phyloP scores from a whole-genome alignment of 768 basidiomycete genomes.

The Boletus rubroflammeus region DNA sequence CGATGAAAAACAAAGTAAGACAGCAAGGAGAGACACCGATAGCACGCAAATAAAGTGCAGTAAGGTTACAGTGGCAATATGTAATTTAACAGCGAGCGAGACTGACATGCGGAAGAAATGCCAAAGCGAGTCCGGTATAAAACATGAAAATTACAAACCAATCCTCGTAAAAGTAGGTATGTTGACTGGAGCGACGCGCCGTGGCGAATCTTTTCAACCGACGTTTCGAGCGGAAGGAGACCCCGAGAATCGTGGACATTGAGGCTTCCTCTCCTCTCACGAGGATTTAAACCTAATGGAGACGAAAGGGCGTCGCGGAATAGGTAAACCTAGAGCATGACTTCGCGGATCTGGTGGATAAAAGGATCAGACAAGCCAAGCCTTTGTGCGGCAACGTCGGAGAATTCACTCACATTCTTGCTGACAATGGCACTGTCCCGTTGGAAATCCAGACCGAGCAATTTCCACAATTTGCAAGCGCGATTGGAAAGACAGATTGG shows the following conservation, averaged over 20 bases:
- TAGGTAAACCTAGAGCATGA: constrained; percentile 38
- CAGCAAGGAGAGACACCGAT: not conserved
- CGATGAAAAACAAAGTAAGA: not conserved
- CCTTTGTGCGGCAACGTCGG: not conserved
- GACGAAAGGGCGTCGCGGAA: not conserved
- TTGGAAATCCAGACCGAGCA: too few relatives aligned
- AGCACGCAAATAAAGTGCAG: not conserved
- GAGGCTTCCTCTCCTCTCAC: not conserved
- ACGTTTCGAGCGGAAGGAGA: not conserved
- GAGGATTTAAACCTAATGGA: not conserved
- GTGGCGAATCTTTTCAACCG: constrained; percentile 3
- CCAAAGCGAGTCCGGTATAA: not conserved
- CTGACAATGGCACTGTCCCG: constrained; percentile 67
- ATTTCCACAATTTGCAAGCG: constrained; percentile 13
- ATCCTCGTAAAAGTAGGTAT: not conserved
- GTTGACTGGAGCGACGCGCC: not conserved
- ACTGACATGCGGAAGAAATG: not conserved
- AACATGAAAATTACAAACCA: not conserved
- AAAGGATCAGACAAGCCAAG: not conserved
- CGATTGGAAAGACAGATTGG: not conserved
- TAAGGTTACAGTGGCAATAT: not conserved
- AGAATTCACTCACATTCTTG: constrained; percentile 56
- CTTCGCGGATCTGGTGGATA: constrained; percentile 45
- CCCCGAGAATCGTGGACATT: not conserved
- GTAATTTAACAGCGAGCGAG: not conserved